A percentile compares a stretch with the other conserved stretches of the same genome.
Evolutionary conservation across 139 green algal species (phyloP).

Genomic region (Chlamydomonas applanata): DNA sequence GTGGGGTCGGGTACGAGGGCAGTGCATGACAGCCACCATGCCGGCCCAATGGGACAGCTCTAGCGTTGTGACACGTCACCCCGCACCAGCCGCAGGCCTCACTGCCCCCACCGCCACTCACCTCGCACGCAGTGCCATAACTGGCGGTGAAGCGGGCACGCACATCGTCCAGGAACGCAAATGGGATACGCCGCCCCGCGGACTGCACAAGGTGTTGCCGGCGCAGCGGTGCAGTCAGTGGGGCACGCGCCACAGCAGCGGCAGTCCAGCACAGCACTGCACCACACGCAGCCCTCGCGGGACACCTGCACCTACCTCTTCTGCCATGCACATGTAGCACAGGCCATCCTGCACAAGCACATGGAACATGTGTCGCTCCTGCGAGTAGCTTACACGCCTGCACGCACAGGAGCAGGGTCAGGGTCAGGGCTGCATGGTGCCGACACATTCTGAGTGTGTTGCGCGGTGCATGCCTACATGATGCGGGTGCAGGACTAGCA

Average conservation of each 20-base stretch:
- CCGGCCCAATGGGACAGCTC: not conserved
- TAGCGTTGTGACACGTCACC: not conserved
- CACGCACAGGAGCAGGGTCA: too few species aligned
- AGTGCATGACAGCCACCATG: not conserved
- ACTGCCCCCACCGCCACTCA: conserved; percentile 3
- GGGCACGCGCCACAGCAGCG: too few species aligned
- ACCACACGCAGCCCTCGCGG: not conserved
- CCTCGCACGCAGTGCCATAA: conserved; percentile 54
- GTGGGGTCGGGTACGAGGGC: too few species aligned
- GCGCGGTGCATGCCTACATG: not conserved
- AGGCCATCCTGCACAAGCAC: conserved; percentile 71
- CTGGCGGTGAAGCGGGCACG: conserved; percentile 58
- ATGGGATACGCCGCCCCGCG: conserved; percentile 79
- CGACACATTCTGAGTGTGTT: conserved; percentile 3
- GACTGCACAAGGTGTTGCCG: conserved; percentile 43
- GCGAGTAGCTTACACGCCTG: conserved; percentile 78
- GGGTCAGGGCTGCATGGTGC: too few species aligned
- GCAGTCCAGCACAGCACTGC: too few species aligned
- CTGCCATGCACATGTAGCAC: conserved; percentile 86
- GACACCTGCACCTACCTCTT: conserved; percentile 56
- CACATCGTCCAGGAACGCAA: conserved; percentile 89
- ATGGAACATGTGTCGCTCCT: conserved; percentile 90
- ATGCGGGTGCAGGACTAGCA: too few species aligned
- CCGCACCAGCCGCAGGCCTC: too few species aligned
- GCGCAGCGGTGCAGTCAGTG: too few species aligned